Evolutionary conservation across 2,329 filamentous ascomycete genomes (phyloP).

Genomic region (Curvularia lunata): DNA sequence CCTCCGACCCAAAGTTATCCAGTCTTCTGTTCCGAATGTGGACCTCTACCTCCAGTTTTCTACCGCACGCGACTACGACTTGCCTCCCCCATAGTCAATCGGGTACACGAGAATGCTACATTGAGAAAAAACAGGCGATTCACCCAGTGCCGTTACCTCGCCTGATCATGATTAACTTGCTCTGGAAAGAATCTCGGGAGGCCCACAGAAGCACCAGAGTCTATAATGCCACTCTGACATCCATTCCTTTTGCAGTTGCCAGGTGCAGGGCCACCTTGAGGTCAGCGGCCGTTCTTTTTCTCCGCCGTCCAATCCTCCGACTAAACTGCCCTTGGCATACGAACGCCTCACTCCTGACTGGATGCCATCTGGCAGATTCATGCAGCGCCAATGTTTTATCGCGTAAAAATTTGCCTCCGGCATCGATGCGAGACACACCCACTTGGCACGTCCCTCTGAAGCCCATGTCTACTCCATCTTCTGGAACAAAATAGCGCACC

Average conservation of each 20-base stretch:
- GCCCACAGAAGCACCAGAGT: not conserved
- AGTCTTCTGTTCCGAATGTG: not conserved
- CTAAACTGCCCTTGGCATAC: not conserved
- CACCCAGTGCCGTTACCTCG: not conserved
- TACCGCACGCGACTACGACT: slow-evolving; percentile 2
- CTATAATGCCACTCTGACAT: not conserved
- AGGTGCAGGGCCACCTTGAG: not conserved
- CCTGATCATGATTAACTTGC: not conserved
- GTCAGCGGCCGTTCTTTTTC: slow-evolving; percentile 1
- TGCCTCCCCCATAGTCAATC: not conserved
- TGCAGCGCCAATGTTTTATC: slow-evolving; percentile 10
- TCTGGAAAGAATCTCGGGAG: slow-evolving; percentile 1
- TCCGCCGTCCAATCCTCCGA: not conserved
- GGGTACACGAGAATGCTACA: not conserved
- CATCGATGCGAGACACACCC: slow-evolving; percentile 4
- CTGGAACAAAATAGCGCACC: slow-evolving; percentile 2
- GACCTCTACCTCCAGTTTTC: not conserved
- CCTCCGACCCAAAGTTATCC: slow-evolving; percentile 2
- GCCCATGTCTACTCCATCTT: not conserved
- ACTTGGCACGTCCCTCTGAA: slow-evolving; percentile 2
- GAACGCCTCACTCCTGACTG: slow-evolving; percentile 15
- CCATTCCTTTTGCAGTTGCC: not conserved
- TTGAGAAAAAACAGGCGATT: not conserved
- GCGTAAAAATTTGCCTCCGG: slow-evolving; percentile 11
- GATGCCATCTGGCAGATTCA: slow-evolving; percentile 4